Evolutionary conservation across 495 filamentous ascomycete genomes (phyloP).

Genomic region (Penicillium parvum): DNA sequence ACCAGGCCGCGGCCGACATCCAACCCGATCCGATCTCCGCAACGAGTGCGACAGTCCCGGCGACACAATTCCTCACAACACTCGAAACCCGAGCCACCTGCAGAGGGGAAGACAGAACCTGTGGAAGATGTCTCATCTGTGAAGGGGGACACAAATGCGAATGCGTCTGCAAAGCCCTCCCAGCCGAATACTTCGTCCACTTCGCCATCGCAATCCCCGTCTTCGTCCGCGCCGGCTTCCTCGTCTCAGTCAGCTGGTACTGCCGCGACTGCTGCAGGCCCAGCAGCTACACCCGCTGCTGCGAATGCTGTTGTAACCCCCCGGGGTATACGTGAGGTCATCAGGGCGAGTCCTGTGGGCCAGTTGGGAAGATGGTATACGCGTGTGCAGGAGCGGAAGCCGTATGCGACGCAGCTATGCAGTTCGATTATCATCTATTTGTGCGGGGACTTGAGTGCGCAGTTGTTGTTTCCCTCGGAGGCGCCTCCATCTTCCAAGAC

Average conservation of each 20-base stretch:
- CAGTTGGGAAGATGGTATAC: slow-evolving; percentile 53
- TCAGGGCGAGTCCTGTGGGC: slow-evolving; percentile 50
- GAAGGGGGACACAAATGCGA: too few relatives aligned
- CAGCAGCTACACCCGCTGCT: slow-evolving; percentile 25
- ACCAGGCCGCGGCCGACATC: slow-evolving; percentile 19
- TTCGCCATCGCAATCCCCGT: not conserved
- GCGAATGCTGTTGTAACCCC: slow-evolving; percentile 45
- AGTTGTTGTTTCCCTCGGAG: slow-evolving; percentile 49
- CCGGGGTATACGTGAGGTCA: slow-evolving; percentile 54
- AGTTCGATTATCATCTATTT: slow-evolving; percentile 75
- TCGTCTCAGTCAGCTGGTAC: slow-evolving; percentile 5
- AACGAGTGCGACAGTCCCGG: slow-evolving; percentile 23
- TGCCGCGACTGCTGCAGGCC: slow-evolving; percentile 13
- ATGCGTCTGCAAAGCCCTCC: slow-evolving; percentile 1
- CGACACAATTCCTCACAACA: slow-evolving; percentile 24
- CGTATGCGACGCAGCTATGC: slow-evolving; percentile 71
- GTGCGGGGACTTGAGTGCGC: slow-evolving; percentile 75
- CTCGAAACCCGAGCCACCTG: slow-evolving; percentile 9
- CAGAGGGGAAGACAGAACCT: slow-evolving; percentile 1
- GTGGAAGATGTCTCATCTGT: slow-evolving; percentile 3
- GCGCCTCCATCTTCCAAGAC: slow-evolving; percentile 9
- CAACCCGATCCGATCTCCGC: slow-evolving; percentile 14
- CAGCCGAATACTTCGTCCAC: not conserved
- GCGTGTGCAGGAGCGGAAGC: slow-evolving; percentile 61
- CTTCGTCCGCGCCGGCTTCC: not conserved